These are phyloP conservation scores for Aspergillus affinis DNA, from an alignment of 495 filamentous ascomycete species.

Conservation along the genomic window DNA sequence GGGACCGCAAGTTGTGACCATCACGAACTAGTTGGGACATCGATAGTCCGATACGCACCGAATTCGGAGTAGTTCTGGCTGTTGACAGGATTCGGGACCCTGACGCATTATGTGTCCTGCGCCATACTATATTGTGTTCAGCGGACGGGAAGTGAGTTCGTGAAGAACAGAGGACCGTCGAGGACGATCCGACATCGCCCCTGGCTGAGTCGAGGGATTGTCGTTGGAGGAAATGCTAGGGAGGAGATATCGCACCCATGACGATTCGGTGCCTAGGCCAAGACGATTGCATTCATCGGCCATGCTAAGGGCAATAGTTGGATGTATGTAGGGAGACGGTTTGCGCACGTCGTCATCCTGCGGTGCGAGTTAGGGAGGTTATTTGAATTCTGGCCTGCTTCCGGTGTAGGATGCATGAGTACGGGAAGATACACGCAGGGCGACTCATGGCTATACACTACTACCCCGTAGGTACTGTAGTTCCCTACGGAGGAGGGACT, in stretches of 20 bases:
- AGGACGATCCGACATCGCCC: background rate
- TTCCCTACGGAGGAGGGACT: no score
- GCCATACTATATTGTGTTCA: background rate
- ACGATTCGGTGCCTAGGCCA: background rate
- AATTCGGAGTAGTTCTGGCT: background rate
- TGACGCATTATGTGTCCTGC: background rate
- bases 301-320: background rate
- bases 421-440: no score
- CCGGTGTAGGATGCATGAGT: no score
- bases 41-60: background rate
- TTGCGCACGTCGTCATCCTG: background rate
- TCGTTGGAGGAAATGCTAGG: background rate
- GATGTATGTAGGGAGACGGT: background rate
- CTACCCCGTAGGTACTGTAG: no score
- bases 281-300: background rate
- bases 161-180: background rate
- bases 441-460: no score
- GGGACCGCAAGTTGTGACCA: background rate
- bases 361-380: no score
- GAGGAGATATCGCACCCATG: background rate
- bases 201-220: background rate
- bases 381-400: no score
- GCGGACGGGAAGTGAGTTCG: background rate
- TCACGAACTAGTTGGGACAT: background rate
- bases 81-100: background rate